phyloP scores from a whole-genome alignment of 2,329 filamentous ascomycete species.

The Nemania serpens region DNA sequence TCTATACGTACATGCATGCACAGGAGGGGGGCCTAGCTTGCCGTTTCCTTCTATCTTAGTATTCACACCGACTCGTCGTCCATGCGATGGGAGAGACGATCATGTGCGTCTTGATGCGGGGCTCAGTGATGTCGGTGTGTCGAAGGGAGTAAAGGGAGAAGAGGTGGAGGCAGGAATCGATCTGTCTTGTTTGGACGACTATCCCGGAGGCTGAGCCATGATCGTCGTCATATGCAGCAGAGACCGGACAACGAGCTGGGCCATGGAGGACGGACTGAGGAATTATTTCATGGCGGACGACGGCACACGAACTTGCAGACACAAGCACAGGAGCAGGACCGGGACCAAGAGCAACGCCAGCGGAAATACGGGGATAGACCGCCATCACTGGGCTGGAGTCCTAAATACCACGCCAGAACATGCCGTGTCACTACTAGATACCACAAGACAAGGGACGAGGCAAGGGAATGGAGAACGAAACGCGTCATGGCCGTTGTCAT shows the following conservation, averaged over 20 bases:
- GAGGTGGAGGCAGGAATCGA: not conserved
- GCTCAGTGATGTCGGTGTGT: not conserved
- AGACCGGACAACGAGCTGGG: not conserved
- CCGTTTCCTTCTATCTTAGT: not conserved
- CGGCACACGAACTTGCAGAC: too few relatives aligned
- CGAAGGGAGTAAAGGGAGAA: not conserved
- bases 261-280: not conserved
- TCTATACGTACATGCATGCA: not conserved
- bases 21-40: not conserved
- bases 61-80: not conserved
- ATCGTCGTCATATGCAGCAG: not conserved
- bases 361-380: not conserved
- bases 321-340: too few relatives aligned
- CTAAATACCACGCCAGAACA: slow-evolving; percentile 1
- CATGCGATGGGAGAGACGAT: not conserved
- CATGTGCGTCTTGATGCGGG: not conserved
- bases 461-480: not conserved
- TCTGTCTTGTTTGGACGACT: not conserved
- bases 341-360: too few relatives aligned
- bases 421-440: not conserved
- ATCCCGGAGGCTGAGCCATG: not conserved
- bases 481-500: not conserved
- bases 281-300: too few relatives aligned
- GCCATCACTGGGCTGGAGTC: not conserved
- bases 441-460: not conserved